Percentiles rank a stretch among this genome's conserved stretches.
Conservation (phyloP, 2,329 filamentous ascomycete species). For the Clarireedia monteithiana region DNA sequence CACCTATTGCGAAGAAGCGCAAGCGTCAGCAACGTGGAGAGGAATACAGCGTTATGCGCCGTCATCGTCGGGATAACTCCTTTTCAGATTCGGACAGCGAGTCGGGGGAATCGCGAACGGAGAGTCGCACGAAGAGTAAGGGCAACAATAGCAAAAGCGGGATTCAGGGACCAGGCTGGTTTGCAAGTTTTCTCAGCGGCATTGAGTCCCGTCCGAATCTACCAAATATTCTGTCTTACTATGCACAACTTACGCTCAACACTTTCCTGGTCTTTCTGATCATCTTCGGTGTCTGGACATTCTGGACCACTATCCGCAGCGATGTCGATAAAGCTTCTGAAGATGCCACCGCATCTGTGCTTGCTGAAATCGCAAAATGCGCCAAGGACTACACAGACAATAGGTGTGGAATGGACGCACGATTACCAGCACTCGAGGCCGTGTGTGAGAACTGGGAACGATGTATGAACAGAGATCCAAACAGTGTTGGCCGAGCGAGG, state of each 20-base stretch:
- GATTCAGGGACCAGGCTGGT: conserved; percentile 25
- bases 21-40: conserved; percentile 32
- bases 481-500: conserved; percentile 68
- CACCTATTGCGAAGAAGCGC: conserved; percentile 39
- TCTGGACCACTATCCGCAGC: conserved; percentile 25
- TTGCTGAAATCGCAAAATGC: conserved; percentile 76
- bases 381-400: conserved; percentile 68
- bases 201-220: conserved; percentile 58
- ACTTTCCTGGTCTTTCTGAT: conserved; percentile 38
- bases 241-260: conserved; percentile 51
- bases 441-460: conserved; percentile 75
- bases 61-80: conserved; percentile 31
- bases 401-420: conserved; percentile 57
- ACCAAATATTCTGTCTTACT: conserved; percentile 58
- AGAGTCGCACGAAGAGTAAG: conserved; percentile 21
- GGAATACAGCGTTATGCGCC: conserved; percentile 28
- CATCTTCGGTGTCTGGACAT: conserved; percentile 30
- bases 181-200: conserved; percentile 49
- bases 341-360: conserved; percentile 54
- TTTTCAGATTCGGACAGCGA: conserved; percentile 30
- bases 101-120: conserved; percentile 28
- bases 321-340: conserved; percentile 43
- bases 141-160: conserved; percentile 31
- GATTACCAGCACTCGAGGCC: conserved; percentile 63
- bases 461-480: conserved; percentile 81